Evolutionary conservation across 495 filamentous ascomycete species (phyloP), one percentile per base, ranked within the genome.

Genomic region (Neurospora sp.): DNA sequence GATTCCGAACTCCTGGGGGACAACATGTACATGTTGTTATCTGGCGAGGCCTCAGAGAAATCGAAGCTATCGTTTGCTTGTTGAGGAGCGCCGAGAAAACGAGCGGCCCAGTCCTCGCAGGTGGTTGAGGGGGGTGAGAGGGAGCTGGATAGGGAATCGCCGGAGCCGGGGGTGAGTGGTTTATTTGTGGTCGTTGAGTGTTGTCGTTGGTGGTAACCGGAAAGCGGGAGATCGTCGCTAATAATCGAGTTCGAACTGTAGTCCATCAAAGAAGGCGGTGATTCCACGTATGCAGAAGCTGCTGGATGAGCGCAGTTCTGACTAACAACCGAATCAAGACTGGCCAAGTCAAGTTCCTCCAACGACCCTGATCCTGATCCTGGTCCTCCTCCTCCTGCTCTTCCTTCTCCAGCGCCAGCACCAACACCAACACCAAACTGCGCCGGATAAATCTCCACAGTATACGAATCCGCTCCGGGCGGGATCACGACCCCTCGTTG

Each of bases 401-500:
- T 6, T 45, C 17, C 42, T n/a, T 19, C 19, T 73, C 3, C 3
- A 19, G 71, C 70, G 8, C 76, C 73, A 43, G 7, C 19, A 45
- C 39, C 15, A 42, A 2, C 39, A 28, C 54, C 54, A 36, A 79
- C 78, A 7, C 78, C 76, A 21, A 86, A 80, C 10, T 75, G 73
- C 11, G 72, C 76, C 6, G 78, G 72, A 42, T 85, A 85, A 9
- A 88, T 70, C 71, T 86, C 88, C 69, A 82, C 86, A 36, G 82
- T 88, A 28, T 87, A 84, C 78, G 81, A 87, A 54, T 86, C 88
- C 6, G 86, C 84, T 9, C 82, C 78, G 0, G 85, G 81, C 3
- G 88, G 84, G 40, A 92, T 87, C 21, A 82, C 76, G 21, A 92
- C 82, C 1, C 89, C 90, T 39, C 86, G 84, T 77, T 88, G 83